These are phyloP conservation scores for Petunia axillaris DNA, from an alignment of 257 asterid species.

Conservation along the genomic window DNA sequence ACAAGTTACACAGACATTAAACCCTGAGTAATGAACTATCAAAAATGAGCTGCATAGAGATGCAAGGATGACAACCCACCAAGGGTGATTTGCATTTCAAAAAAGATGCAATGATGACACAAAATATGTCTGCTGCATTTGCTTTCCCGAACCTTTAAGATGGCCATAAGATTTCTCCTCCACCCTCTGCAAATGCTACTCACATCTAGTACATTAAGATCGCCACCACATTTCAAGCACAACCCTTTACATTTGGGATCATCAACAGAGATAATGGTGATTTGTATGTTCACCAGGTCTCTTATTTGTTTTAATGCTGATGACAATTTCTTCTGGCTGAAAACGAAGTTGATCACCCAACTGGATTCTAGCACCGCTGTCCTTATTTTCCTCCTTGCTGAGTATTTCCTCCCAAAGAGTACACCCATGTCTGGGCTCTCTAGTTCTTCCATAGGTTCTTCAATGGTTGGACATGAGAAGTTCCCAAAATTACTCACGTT, in stretches of 20 bases:
- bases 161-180: neutral
- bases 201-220: neutral
- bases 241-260: neutral
- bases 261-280: neutral
- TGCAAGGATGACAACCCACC: too few species aligned
- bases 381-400: neutral
- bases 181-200: neutral
- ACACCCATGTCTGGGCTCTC: neutral
- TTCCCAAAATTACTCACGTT: neutral
- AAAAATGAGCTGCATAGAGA: too few species aligned
- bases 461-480: slow-evolving; percentile 10
- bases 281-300: neutral
- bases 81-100: too few species aligned
- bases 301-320: neutral
- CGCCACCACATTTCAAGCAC: neutral
- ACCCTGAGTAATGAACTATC: too few species aligned
- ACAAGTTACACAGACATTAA: too few species aligned
- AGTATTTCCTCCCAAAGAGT: slow-evolving; percentile 12
- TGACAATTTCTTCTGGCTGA: neutral
- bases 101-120: neutral
- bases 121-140: neutral
- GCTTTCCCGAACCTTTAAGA: neutral
- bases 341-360: too few species aligned
- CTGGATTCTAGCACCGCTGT: neutral
- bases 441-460: neutral